These are phyloP conservation scores for Globisporangium solare DNA, from an alignment of 352 stramenopile genomes.

Conservation along the genomic window DNA sequence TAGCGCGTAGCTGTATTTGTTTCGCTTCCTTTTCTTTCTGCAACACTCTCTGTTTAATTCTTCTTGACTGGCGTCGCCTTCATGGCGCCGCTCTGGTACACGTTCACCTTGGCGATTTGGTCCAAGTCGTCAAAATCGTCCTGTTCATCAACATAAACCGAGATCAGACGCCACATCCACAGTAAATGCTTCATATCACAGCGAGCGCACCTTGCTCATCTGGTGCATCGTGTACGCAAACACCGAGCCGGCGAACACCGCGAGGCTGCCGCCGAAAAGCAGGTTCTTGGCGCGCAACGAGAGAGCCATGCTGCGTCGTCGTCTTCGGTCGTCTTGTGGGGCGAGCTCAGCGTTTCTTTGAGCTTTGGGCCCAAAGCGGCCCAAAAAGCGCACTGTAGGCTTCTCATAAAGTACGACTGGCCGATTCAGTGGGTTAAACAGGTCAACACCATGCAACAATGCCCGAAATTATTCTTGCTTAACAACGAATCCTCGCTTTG, in stretches of 20 bases:
- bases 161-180: neutral
- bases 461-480: too few relatives aligned
- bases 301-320: slow-evolving; percentile 36
- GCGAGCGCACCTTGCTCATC: slow-evolving; percentile 61
- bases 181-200: neutral
- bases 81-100: slow-evolving; percentile 67
- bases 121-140: slow-evolving; percentile 82
- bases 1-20: too few relatives aligned
- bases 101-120: slow-evolving; percentile 71
- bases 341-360: slow-evolving; percentile 10
- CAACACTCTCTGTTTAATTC: slow-evolving; percentile 22
- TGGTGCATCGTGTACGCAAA: slow-evolving; percentile 78
- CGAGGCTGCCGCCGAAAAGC: slow-evolving; percentile 58
- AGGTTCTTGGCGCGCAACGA: slow-evolving; percentile 76
- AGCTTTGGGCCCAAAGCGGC: neutral
- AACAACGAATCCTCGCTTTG: too few relatives aligned
- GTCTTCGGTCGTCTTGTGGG: too few relatives aligned
- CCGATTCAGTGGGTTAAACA: neutral
- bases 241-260: slow-evolving; percentile 54
- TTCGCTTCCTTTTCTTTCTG: slow-evolving; percentile 1
- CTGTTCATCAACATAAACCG: slow-evolving; percentile 21
- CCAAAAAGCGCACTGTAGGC: slow-evolving; percentile 3
- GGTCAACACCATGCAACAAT: too few relatives aligned
- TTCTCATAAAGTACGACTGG: slow-evolving; percentile 4
- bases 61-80: slow-evolving; percentile 61